Percentiles rank a stretch among this genome's conserved stretches.
These are phyloP conservation scores for Vitis hybrid DNA, from an alignment of 177 flowering plant genomes.

Conservation along the genomic window DNA sequence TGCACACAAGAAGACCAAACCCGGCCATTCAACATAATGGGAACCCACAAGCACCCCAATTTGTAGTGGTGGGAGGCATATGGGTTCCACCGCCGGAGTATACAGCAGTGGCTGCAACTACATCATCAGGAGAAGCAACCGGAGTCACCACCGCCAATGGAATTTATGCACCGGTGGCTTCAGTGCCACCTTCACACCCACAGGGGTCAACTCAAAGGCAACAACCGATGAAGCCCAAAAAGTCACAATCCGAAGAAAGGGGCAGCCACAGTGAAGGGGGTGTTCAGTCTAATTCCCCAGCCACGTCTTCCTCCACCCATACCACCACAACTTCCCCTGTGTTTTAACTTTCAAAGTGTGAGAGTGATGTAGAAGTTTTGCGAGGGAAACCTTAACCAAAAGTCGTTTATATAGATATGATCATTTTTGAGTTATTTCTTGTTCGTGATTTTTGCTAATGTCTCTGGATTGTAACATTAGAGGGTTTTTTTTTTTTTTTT, in stretches of 20 bases:
- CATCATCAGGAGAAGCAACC: slow-evolving; percentile 21
- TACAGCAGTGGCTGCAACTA: slow-evolving; percentile 19
- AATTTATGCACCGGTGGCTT: slow-evolving; percentile 42
- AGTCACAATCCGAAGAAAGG: slow-evolving; percentile 22
- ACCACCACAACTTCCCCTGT: slow-evolving; percentile 34
- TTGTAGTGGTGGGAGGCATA: slow-evolving; percentile 72
- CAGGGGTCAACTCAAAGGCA: slow-evolving; percentile 8
- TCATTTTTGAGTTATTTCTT: slow-evolving; percentile 1
- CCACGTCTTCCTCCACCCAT: slow-evolving; percentile 46
- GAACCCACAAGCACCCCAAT: slow-evolving; percentile 46
- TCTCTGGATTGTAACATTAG: neutral
- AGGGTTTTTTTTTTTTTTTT: neutral
- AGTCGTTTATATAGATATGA: neutral
- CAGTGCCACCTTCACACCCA: slow-evolving; percentile 19
- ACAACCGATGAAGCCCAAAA: slow-evolving; percentile 12
- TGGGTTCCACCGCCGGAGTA: slow-evolving; percentile 65
- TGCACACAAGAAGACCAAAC: slow-evolving; percentile 62
- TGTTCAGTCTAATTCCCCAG: slow-evolving; percentile 29
- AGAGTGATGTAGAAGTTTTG: slow-evolving; percentile 24
- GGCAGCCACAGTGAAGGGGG: slow-evolving; percentile 24
- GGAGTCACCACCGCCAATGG: slow-evolving; percentile 13
- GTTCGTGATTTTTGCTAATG: neutral
- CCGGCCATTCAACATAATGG: slow-evolving; percentile 28
- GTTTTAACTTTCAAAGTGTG: neutral
- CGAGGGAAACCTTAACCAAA: slow-evolving; percentile 5